Conservation (phyloP, 164 flowering plant genomes). For the Nelumbo lutea region DNA sequence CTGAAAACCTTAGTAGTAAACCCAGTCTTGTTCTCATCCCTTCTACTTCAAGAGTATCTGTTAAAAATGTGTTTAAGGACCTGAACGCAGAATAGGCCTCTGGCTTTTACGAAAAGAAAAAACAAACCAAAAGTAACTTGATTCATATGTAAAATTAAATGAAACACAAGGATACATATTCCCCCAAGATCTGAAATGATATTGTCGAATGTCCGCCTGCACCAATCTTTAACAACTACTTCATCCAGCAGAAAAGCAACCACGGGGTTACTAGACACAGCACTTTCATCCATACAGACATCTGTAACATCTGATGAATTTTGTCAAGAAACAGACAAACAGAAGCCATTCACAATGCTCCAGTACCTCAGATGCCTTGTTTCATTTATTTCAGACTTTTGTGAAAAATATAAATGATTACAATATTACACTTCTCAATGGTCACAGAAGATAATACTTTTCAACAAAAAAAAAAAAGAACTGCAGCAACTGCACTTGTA, state of each 20-base stretch:
- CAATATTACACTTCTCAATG: too few relatives aligned
- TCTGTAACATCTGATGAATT: slow-evolving; percentile 76
- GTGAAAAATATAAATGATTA: neutral
- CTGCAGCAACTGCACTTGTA: too few relatives aligned
- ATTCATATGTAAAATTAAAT: neutral
- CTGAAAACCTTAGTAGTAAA: slow-evolving; percentile 46
- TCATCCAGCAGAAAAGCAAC: slow-evolving; percentile 92
- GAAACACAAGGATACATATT: slow-evolving; percentile 68
- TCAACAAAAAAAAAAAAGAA: too few relatives aligned
- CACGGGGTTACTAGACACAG: slow-evolving; percentile 96
- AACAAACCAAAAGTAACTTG: neutral
- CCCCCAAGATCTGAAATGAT: slow-evolving; percentile 48
- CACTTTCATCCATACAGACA: slow-evolving; percentile 99
- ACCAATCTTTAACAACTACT: slow-evolving; percentile 97
- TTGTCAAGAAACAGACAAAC: slow-evolving; percentile 33
- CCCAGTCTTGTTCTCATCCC: slow-evolving; percentile 48
- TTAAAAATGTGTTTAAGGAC: slow-evolving; percentile 28
- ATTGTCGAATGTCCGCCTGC: slow-evolving; percentile 57
- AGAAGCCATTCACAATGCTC: neutral
- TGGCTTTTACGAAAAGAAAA: neutral
- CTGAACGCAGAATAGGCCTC: neutral
- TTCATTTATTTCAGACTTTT: neutral
- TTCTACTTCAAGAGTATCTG: slow-evolving; percentile 51
- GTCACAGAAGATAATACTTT: too few relatives aligned
- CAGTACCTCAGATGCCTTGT: neutral